Evolutionary conservation across 2,329 filamentous ascomycete genomes (phyloP).

Genomic region (Endocalyx cinctus): DNA sequence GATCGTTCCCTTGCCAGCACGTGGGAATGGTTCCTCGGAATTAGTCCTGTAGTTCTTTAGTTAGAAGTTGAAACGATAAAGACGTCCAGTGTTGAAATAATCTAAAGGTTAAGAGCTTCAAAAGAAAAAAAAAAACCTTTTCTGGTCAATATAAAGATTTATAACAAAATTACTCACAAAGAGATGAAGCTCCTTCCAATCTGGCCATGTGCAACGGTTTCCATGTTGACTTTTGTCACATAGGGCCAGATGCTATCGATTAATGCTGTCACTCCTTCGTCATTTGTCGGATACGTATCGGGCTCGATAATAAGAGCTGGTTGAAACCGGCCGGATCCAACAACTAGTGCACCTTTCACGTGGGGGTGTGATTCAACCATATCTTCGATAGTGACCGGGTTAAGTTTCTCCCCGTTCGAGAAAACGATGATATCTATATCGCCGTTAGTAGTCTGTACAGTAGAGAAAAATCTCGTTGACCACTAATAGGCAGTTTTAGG

Average conservation of each 20-base stretch:
- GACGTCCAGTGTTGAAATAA: no score
- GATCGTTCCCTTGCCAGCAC: slow-evolving; percentile 42
- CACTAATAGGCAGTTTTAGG: neutral
- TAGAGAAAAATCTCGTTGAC: no score
- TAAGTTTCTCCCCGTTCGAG: slow-evolving; percentile 47
- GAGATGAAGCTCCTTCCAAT: slow-evolving; percentile 36
- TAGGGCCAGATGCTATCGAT: slow-evolving; percentile 40
- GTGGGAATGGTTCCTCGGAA: slow-evolving; percentile 37
- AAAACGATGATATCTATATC: slow-evolving; percentile 40
- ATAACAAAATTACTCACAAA: neutral
- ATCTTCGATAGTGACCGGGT: slow-evolving; percentile 40
- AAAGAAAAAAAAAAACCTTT: no score
- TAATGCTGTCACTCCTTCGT: slow-evolving; percentile 24
- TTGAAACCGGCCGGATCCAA: slow-evolving; percentile 42
- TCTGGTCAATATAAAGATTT: no score
- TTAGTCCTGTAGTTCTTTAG: slow-evolving; percentile 21
- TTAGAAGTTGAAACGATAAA: no score
- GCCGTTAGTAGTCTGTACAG: no score
- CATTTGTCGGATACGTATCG: slow-evolving; percentile 18
- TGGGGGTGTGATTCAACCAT: slow-evolving; percentile 33
- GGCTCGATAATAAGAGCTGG: slow-evolving; percentile 45
- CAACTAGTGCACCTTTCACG: slow-evolving; percentile 38
- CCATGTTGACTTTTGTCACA: slow-evolving; percentile 37
- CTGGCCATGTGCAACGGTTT: slow-evolving; percentile 41
- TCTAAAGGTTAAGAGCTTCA: no score